phyloP scores from a whole-genome alignment of 495 filamentous ascomycete species.

The Penicillium flavigenum region DNA sequence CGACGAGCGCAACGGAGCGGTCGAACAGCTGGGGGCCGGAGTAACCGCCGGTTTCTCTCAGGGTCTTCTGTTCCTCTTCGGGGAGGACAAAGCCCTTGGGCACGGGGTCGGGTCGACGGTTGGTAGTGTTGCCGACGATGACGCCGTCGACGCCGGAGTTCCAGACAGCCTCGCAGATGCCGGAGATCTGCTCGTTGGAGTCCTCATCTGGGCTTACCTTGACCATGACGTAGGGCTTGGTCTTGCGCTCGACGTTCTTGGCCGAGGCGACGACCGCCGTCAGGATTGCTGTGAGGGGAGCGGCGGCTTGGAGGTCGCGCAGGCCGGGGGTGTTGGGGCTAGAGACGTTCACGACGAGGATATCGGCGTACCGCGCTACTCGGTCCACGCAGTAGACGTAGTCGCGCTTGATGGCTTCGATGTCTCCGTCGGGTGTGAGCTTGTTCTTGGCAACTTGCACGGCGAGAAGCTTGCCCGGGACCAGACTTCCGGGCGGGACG shows the following conservation, averaged over 20 bases:
- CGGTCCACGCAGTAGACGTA: constrained; percentile 83
- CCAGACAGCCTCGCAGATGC: constrained; percentile 85
- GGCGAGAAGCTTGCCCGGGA: constrained; percentile 70
- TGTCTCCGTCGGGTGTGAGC: constrained; percentile 75
- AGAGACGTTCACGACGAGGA: constrained; percentile 94
- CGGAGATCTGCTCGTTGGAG: constrained; percentile 72
- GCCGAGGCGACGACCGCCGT: constrained; percentile 80
- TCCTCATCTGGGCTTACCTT: constrained; percentile 97
- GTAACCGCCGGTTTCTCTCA: constrained; percentile 81
- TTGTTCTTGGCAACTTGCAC: constrained; percentile 99
- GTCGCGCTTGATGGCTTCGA: constrained; percentile 78
- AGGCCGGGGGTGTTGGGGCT: constrained; percentile 94
- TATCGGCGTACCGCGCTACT: constrained; percentile 83
- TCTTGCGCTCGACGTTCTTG: constrained; percentile 59
- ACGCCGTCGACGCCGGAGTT: constrained; percentile 85
- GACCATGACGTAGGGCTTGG: constrained; percentile 86
- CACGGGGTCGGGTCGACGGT: constrained; percentile 67
- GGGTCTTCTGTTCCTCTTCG: constrained; percentile 59
- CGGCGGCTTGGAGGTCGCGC: constrained; percentile 75
- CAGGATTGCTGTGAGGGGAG: constrained; percentile 76
- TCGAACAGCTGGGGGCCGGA: constrained; percentile 87
- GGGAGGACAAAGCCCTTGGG: constrained; percentile 63
- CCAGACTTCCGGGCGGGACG: constrained; percentile 70
- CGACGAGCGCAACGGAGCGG: constrained; percentile 70
- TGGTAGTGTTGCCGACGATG: constrained; percentile 98